These are phyloP conservation scores for Phytopythium vexans DNA, from an alignment of 352 stramenopile species.

Conservation along the genomic window DNA sequence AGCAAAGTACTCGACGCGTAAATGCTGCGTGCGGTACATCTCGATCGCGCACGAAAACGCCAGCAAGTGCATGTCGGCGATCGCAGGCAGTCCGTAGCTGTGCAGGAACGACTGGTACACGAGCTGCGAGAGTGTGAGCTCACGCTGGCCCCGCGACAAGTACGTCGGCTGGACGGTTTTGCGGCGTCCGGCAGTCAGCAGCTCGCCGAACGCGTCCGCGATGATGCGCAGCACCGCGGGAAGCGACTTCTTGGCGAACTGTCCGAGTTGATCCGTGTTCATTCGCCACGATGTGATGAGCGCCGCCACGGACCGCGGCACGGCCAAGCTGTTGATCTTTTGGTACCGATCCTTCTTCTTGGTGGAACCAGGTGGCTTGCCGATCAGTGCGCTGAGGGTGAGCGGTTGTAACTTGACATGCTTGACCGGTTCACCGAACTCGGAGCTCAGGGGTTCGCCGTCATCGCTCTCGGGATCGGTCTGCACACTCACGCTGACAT, in stretches of 20 bases:
- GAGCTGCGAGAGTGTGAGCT: constrained; percentile 61
- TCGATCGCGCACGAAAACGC: constrained; percentile 73
- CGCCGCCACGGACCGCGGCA: constrained; percentile 56
- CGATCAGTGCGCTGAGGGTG: constrained; percentile 54
- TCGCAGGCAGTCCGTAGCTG: constrained; percentile 69
- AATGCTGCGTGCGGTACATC: constrained; percentile 53
- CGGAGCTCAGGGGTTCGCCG: background rate
- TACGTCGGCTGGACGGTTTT: constrained; percentile 17
- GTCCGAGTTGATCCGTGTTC: constrained; percentile 72
- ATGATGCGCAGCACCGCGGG: constrained; percentile 64
- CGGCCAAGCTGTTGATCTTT: constrained; percentile 63
- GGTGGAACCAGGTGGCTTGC: background rate
- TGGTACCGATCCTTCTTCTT: constrained; percentile 66
- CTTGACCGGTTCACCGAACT: background rate
- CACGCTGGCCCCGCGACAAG: constrained; percentile 11
- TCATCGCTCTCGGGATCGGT: constrained; percentile 28
- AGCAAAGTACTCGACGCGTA: constrained; percentile 75
- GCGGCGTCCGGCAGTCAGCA: constrained; percentile 53
- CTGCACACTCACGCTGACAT: constrained; percentile 46
- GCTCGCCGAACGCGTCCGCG: constrained; percentile 69
- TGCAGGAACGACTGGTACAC: constrained; percentile 84
- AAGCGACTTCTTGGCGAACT: constrained; percentile 79
- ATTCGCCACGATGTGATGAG: constrained; percentile 83
- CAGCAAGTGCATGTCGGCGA: constrained; percentile 79
- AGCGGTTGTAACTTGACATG: constrained; percentile 27